Percentiles rank a stretch among this genome's conserved stretches.
These are phyloP conservation scores for Tolypocladium endophyticum DNA, from an alignment of 2,329 filamentous ascomycete species.

Conservation along the genomic window DNA sequence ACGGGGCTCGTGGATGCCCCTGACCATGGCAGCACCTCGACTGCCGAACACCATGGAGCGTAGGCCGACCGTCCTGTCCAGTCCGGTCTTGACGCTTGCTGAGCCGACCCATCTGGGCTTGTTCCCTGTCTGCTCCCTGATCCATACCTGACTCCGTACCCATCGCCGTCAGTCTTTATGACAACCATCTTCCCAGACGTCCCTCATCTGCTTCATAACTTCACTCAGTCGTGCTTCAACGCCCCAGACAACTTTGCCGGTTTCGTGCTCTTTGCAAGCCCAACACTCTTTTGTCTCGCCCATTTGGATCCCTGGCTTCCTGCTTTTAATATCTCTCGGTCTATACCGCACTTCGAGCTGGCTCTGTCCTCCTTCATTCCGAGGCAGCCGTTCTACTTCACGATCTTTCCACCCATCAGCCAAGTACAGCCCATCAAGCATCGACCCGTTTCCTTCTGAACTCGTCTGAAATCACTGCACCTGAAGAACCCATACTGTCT, in stretches of 20 bases:
- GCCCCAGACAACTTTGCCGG: neutral
- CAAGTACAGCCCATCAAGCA: neutral
- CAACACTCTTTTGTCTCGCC: conserved; percentile 1
- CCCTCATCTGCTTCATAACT: neutral
- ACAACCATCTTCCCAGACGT: neutral
- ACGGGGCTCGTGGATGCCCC: neutral
- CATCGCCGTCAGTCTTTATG: neutral
- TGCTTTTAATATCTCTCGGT: neutral
- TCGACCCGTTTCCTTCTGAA: neutral
- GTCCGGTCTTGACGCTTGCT: neutral
- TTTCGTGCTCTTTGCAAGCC: neutral
- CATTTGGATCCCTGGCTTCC: neutral
- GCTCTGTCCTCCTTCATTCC: neutral
- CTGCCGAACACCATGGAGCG: neutral
- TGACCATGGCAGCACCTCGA: neutral
- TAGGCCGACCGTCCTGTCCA: neutral
- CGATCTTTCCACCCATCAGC: neutral
- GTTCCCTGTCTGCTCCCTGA: neutral
- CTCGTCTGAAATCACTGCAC: neutral
- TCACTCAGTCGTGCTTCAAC: neutral
- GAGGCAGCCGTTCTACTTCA: neutral
- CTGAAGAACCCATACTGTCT: neutral
- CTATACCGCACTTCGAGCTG: neutral
- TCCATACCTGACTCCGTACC: conserved; percentile 2
- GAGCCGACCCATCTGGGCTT: neutral